A percentile compares a stretch with the other conserved stretches of the same genome.
Evolutionary conservation across 805 yeast genomes (phyloP).

Genomic region (Yamadazyma nakazawae): DNA sequence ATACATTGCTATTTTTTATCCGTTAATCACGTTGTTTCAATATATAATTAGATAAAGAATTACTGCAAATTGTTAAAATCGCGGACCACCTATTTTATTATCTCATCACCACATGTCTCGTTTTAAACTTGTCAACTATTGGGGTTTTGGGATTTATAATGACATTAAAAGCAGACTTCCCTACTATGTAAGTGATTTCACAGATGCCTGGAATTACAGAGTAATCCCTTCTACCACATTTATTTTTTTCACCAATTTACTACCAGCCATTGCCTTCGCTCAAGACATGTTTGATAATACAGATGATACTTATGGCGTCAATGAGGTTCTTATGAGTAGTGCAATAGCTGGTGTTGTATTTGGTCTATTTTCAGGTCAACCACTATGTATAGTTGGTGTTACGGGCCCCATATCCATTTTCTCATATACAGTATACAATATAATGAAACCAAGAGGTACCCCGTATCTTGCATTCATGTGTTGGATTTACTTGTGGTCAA

Average conservation of each 20-base stretch:
- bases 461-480: constrained; percentile 89
- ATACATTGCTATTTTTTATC: too few species aligned
- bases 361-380: constrained; percentile 85
- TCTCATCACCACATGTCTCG: background rate
- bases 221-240: constrained; percentile 81
- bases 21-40: too few species aligned
- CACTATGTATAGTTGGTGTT: constrained; percentile 92
- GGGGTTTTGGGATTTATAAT: constrained; percentile 49
- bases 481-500: constrained; percentile 92
- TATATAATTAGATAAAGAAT: too few species aligned
- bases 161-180: constrained; percentile 59
- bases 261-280: constrained; percentile 95
- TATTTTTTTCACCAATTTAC: constrained; percentile 83
- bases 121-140: constrained; percentile 17
- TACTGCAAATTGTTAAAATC: background rate
- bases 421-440: constrained; percentile 82
- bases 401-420: constrained; percentile 95
- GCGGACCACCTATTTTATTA: constrained; percentile 1
- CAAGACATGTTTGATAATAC: constrained; percentile 97
- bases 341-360: constrained; percentile 89
- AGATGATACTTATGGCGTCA: constrained; percentile 81
- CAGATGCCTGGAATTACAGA: constrained; percentile 79
- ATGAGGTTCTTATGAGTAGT: constrained; percentile 78
- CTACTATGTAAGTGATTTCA: constrained; percentile 72
- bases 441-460: constrained; percentile 52